Evolutionary conservation across 805 yeast genomes (phyloP), one percentile per base, ranked within the genome.

Genomic region (Saccharomycopsis oosterbeekiorum): DNA sequence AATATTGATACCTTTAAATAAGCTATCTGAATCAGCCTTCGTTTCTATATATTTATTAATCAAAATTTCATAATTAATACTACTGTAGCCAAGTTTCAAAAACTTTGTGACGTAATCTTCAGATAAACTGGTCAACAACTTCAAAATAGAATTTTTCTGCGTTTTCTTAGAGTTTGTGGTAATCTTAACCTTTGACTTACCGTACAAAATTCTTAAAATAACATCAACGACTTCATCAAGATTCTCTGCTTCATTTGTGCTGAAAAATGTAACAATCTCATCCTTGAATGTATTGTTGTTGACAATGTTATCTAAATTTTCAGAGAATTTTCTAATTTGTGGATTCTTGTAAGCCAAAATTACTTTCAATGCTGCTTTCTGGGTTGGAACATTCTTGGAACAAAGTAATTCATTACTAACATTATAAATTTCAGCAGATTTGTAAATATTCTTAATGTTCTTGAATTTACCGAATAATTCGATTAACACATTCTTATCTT

Each of bases 211-310:
- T 66, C 97, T 75, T 57, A 91, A 70, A 3, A 91, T 79, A 37
- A 88, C 68, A 0, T 96, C 94, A 81, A 90, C 81, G 1, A 93
- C 78, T 1, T 64, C 71, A 1, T 70, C 75, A 15, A 79, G 74
- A 69, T 94, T 97, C 2, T 76, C 76, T 1, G 78, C 71, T 2
- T 74, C 76, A 9, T 83, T 79, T 4, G 79, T 83, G 21, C 79
- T 75, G 19, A 89, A 73, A 47, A 94, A 79, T 17, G 79, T 80
- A 21, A 88, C 76, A 37, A 92, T 75, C 72, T 92, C 97, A 72
- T 94, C 99, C 62, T 90, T 82, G 75, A 90, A 92, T 17, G 86
- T 75, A 1, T 88, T 81, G 64, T 90, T 96, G 70, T 93, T 97
- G 17, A 93, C 75, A 62, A 94, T 72, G 64, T 86, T 91, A 56